Evolutionary conservation across 176 grass and related monocot genomes (phyloP).

Genomic region (Aegilops umbellulata): DNA sequence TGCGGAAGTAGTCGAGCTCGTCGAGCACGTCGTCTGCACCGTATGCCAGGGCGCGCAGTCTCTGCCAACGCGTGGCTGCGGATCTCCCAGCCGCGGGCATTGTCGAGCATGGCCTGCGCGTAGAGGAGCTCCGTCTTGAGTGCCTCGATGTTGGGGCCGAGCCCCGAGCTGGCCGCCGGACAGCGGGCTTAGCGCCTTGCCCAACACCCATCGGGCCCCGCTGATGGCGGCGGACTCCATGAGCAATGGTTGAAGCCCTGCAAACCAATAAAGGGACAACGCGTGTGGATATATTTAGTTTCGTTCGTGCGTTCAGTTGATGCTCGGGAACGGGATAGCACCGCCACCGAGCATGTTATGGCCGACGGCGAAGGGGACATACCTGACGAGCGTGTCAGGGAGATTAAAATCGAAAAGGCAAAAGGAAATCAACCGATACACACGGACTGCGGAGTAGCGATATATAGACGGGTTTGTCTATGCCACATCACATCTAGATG

Average conservation of each 20-base stretch:
- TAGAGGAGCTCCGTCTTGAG: slow-evolving; percentile 8
- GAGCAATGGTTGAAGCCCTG: background rate
- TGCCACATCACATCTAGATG: too few relatives aligned
- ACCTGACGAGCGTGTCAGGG: too few relatives aligned
- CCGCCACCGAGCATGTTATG: too few relatives aligned
- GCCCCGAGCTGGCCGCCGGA: background rate
- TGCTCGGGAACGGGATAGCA: too few relatives aligned
- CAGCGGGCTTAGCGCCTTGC: background rate
- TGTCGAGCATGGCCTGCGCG: background rate
- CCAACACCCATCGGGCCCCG: background rate
- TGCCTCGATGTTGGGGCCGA: slow-evolving; percentile 10
- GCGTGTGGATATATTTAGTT: too few relatives aligned
- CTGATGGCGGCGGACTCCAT: background rate
- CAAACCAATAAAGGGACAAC: too few relatives aligned
- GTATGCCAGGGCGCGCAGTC: background rate
- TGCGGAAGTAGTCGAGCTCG: slow-evolving; percentile 27
- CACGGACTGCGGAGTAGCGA: too few relatives aligned
- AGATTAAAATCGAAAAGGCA: too few relatives aligned
- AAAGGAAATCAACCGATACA: too few relatives aligned
- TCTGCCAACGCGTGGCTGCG: background rate
- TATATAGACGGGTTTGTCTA: too few relatives aligned
- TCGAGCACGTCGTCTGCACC: slow-evolving; percentile 10
- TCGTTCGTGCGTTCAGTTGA: too few relatives aligned
- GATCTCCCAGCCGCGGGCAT: background rate
- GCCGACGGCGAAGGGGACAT: too few relatives aligned